These are phyloP conservation scores for Fraxinus floribunda DNA, from an alignment of 305 asterid species.

Conservation along the genomic window DNA sequence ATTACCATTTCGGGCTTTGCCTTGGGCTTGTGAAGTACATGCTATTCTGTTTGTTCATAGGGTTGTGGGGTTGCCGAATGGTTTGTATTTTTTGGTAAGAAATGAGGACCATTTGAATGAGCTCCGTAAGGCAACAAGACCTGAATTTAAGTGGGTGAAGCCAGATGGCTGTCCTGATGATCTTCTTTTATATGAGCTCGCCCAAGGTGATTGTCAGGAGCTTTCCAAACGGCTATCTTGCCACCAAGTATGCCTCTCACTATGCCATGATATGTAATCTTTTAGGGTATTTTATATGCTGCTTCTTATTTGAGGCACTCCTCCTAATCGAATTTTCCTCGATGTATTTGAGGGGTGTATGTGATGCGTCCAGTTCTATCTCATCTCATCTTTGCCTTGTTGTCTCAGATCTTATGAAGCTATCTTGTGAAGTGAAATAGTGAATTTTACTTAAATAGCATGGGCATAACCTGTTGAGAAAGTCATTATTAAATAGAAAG, in stretches of 20 bases:
- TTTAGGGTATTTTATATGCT: neutral
- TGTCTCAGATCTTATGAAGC: neutral
- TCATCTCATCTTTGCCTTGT: neutral
- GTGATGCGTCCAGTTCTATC: neutral
- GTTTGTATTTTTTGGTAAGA: slow-evolving; percentile 81
- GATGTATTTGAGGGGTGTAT: neutral
- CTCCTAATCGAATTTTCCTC: neutral
- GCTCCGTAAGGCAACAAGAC: slow-evolving; percentile 52
- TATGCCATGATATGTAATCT: slow-evolving; percentile 11
- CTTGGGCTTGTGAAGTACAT: slow-evolving; percentile 83
- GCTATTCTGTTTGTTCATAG: slow-evolving; percentile 84
- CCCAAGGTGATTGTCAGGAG: slow-evolving; percentile 51
- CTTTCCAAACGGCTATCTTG: slow-evolving; percentile 79
- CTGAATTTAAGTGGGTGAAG: slow-evolving; percentile 74
- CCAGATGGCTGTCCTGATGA: slow-evolving; percentile 86
- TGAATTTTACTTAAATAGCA: neutral
- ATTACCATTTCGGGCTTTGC: slow-evolving; percentile 70
- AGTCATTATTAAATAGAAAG: neutral
- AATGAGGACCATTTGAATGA: slow-evolving; percentile 69
- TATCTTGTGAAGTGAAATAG: neutral
- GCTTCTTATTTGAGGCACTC: neutral
- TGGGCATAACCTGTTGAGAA: neutral
- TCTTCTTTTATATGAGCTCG: slow-evolving; percentile 78
- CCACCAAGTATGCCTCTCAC: slow-evolving; percentile 55
- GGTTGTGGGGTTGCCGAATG: slow-evolving; percentile 70